Percentiles rank a stretch among this genome's conserved stretches.
phyloP scores from a whole-genome alignment of 2,329 filamentous ascomycete genomes.

The Colletotrichum horii region DNA sequence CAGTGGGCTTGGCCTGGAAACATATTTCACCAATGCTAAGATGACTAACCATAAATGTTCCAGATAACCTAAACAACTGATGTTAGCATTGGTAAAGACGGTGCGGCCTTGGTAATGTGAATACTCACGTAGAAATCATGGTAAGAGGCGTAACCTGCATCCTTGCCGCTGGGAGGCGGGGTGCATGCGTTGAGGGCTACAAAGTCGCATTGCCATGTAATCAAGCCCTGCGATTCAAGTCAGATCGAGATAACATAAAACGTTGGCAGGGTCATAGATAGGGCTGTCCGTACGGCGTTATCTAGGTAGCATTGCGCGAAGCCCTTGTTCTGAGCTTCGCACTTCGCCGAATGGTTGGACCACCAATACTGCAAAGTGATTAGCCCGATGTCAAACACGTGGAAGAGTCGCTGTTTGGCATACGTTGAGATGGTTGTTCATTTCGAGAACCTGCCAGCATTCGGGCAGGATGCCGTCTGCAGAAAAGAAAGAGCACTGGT shows the following conservation, averaged over 20 bases:
- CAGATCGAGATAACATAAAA: not conserved
- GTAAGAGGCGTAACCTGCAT: not conserved
- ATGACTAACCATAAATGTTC: constrained; percentile 1
- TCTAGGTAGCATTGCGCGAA: not conserved
- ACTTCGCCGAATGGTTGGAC: not conserved
- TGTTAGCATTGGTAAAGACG: not conserved
- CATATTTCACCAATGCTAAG: accelerated
- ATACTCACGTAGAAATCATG: not conserved
- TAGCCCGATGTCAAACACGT: not conserved
- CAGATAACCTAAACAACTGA: not conserved
- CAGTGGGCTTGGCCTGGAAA: no score
- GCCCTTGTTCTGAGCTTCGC: not conserved
- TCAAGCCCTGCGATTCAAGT: not conserved
- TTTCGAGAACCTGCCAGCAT: not conserved
- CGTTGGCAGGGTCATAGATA: not conserved
- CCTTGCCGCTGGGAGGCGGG: constrained; percentile 1
- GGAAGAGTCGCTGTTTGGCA: not conserved
- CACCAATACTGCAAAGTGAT: not conserved
- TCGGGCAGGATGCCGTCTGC: not conserved
- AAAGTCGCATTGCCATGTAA: constrained; percentile 7
- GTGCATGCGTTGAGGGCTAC: not conserved
- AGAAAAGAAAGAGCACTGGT: not conserved
- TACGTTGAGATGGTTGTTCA: not conserved
- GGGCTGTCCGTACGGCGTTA: not conserved
- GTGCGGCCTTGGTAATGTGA: not conserved